Conservation (phyloP, 805 yeast genomes). For the Candida endomychidarum region DNA sequence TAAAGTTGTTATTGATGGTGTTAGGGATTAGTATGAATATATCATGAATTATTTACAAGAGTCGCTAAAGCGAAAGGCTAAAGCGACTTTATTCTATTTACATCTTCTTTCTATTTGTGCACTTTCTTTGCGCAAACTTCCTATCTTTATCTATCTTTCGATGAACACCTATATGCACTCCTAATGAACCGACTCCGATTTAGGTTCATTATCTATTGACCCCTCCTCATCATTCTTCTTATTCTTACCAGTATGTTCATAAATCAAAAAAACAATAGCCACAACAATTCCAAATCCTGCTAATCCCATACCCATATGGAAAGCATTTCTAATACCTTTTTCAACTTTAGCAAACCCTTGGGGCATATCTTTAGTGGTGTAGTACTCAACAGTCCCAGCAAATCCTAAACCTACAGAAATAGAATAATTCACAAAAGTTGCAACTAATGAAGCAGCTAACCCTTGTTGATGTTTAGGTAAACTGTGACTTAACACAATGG, state of each 20-base stretch:
- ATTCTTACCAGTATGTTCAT: slow-evolving; percentile 4
- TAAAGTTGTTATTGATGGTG: slow-evolving; percentile 20
- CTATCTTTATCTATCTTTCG: neutral
- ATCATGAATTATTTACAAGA: no score
- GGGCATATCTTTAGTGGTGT: slow-evolving; percentile 21
- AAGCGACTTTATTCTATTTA: neutral
- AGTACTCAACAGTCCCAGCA: slow-evolving; percentile 34
- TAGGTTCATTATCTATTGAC: neutral
- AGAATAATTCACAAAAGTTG: slow-evolving; percentile 70
- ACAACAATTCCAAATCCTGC: slow-evolving; percentile 27
- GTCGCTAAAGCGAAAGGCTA: no score
- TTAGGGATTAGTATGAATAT: slow-evolving; percentile 5
- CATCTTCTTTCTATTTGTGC: neutral
- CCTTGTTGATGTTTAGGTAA: slow-evolving; percentile 70
- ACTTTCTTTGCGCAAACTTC: neutral
- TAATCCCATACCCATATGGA: slow-evolving; percentile 33
- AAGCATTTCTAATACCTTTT: slow-evolving; percentile 25
- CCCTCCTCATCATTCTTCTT: neutral
- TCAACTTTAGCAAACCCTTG: slow-evolving; percentile 18
- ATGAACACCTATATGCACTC: no score
- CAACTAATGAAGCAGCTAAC: slow-evolving; percentile 71
- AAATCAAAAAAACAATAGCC: slow-evolving; percentile 8
- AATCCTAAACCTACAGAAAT: slow-evolving; percentile 39
- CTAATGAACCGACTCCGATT: no score
- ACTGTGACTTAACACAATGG: slow-evolving; percentile 55